These are phyloP conservation scores for Melampsora abietis-canadensis DNA, from an alignment of 1,284 basidiomycete genomes.

Conservation along the genomic window DNA sequence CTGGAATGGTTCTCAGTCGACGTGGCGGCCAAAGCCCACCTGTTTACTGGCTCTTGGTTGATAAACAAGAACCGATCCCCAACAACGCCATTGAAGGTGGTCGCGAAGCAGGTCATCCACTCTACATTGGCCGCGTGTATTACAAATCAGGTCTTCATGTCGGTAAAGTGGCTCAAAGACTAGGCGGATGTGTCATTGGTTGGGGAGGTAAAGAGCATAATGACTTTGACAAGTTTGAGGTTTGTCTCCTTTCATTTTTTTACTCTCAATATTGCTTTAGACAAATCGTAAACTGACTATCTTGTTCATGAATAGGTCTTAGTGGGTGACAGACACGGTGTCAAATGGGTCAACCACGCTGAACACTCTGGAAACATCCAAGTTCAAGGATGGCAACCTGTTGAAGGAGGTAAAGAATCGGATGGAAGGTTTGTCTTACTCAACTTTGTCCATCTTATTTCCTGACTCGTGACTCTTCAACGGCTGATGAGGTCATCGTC, in stretches of 20 bases:
- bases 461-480: background rate
- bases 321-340: slow-evolving; percentile 23
- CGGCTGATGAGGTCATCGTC: background rate
- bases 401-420: slow-evolving; percentile 30
- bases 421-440: slow-evolving; percentile 27
- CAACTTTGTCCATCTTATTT: background rate
- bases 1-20: background rate
- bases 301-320: slow-evolving; percentile 10
- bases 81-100: slow-evolving; percentile 38
- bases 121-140: slow-evolving; percentile 30
- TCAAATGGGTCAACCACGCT: slow-evolving; percentile 32
- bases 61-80: slow-evolving; percentile 21
- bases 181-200: slow-evolving; percentile 35
- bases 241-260: background rate
- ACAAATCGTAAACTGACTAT: background rate
- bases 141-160: slow-evolving; percentile 33
- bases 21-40: slow-evolving; percentile 36
- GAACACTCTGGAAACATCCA: slow-evolving; percentile 12
- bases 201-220: slow-evolving; percentile 31
- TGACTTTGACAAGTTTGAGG: slow-evolving; percentile 36
- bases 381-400: slow-evolving; percentile 35
- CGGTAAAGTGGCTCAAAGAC: slow-evolving; percentile 22
- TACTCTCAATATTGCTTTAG: background rate
- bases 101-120: slow-evolving; percentile 27
- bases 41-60: slow-evolving; percentile 27